phyloP scores from a whole-genome alignment of 495 filamentous ascomycete species.

The Podospora pseudopauciseta region DNA sequence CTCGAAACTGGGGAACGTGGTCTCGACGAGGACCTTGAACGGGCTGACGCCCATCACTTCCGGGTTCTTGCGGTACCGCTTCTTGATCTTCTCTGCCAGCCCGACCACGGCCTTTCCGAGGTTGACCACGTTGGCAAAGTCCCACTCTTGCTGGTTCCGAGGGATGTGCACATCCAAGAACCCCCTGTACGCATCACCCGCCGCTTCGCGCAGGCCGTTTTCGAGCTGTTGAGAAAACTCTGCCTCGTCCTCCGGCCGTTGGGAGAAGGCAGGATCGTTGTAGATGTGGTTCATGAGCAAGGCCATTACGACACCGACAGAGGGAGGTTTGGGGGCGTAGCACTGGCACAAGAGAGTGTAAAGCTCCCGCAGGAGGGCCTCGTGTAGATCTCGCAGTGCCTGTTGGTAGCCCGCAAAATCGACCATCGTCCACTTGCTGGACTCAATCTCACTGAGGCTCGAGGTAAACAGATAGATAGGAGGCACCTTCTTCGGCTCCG shows the following conservation, averaged over 20 bases:
- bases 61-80: constrained; percentile 83
- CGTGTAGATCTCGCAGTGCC: constrained; percentile 70
- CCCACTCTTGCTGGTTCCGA: constrained; percentile 70
- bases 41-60: constrained; percentile 90
- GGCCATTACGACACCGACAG: constrained; percentile 73
- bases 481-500: constrained; percentile 52
- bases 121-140: constrained; percentile 80
- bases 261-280: constrained; percentile 69
- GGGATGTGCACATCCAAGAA: constrained; percentile 72
- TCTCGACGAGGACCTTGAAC: constrained; percentile 71
- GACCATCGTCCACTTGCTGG: constrained; percentile 68
- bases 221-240: constrained; percentile 66
- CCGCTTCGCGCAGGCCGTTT: constrained; percentile 68
- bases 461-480: constrained; percentile 39
- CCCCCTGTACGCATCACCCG: constrained; percentile 66
- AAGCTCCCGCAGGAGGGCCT: constrained; percentile 80
- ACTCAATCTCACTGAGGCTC: constrained; percentile 42
- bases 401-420: constrained; percentile 75
- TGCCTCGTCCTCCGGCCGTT: constrained; percentile 61
- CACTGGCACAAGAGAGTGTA: constrained; percentile 82
- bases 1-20: constrained; percentile 83
- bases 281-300: constrained; percentile 81
- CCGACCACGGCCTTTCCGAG: constrained; percentile 81
- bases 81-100: constrained; percentile 80
- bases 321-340: constrained; percentile 80